These are phyloP conservation scores for Rosa rugosa DNA, from an alignment of 306 rosid species.

Conservation along the genomic window DNA sequence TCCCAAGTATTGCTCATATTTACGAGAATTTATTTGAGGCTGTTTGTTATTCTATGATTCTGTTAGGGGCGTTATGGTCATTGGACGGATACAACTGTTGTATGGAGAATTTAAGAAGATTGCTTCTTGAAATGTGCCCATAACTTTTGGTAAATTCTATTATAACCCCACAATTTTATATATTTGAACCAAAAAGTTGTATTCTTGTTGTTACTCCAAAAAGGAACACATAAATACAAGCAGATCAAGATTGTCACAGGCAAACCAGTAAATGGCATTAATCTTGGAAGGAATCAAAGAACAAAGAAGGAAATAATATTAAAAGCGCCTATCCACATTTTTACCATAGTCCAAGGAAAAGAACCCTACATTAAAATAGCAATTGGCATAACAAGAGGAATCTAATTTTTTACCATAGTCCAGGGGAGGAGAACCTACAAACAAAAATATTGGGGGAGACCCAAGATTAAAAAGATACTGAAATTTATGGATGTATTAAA, in stretches of 20 bases:
- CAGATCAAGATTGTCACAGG: not conserved
- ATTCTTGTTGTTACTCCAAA: not conserved
- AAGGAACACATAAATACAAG: not conserved
- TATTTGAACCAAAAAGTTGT: not conserved
- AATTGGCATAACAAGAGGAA: not conserved
- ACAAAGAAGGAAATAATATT: not conserved
- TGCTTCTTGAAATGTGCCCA: not conserved
- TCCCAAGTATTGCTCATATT: rapidly evolving
- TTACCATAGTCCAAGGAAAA: not conserved
- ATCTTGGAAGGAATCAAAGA: not conserved
- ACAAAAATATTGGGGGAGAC: constrained; percentile 25
- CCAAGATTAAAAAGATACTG: constrained; percentile 9
- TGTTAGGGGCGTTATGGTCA: not conserved
- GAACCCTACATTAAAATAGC: not conserved
- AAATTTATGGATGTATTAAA: constrained; percentile 22
- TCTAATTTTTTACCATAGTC: constrained; percentile 11
- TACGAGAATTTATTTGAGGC: not conserved
- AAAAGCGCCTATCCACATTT: not conserved
- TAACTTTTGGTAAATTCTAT: not conserved
- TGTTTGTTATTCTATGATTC: not conserved
- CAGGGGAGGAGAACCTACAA: constrained; percentile 35
- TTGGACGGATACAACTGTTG: not conserved
- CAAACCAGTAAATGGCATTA: not conserved
- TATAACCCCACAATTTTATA: not conserved
- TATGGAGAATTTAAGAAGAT: not conserved